Base-by-base conservation (phyloP, 2,329 filamentous ascomycete genomes). In the Trichophyton mentagrophytes region DNA sequence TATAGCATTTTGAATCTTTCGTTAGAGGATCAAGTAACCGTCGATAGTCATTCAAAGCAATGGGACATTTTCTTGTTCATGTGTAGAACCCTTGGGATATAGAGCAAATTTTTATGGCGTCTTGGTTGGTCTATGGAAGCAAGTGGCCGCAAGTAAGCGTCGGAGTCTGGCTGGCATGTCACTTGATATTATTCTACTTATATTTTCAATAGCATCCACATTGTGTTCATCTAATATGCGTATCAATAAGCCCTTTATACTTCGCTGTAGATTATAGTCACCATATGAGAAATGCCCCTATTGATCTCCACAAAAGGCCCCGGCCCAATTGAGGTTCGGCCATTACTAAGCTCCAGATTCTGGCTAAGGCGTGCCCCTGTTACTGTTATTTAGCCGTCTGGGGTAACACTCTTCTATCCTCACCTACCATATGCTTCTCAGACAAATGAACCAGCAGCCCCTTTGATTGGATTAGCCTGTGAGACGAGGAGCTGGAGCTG, bases 1-100 rank as follows among this genome's bases (percentile, higher is more conserved):
- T 11, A 13, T 57, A 75, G 73, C 73, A 75, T 66, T 70, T 76
- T 65, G 71, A 75, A 17, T 69, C 73, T 55, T 72, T 74, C 69
- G 68, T 63, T 11, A 58, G 44, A 27, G 53, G 42, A 17, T 5
- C 44, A 13, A 17, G 38, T 3, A 47, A 11, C 9, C 55, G 55
- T 13, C 38, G 55, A 40, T 57, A 53, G 13, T 30, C 13, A 47
- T 20, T 22, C 20, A 3, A 3, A 47, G 7, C 17, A 20, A 9
- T 11, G 17, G 17, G 4, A 22, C 3, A 30, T 53, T n/a, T n/a
- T n/a, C 13, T 53, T 53, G 5, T 13, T 30, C 33, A 36, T 22
- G 40, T 7, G 40, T 44, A 44, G n/a, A n/a, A 6, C 40, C 13
- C n/a, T 30, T 33, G 2, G 13, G 49, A 51, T 53, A 53, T 33